These are phyloP conservation scores for Zygosaccharomyces lentus DNA, from an alignment of 805 yeast species.

Conservation along the genomic window DNA sequence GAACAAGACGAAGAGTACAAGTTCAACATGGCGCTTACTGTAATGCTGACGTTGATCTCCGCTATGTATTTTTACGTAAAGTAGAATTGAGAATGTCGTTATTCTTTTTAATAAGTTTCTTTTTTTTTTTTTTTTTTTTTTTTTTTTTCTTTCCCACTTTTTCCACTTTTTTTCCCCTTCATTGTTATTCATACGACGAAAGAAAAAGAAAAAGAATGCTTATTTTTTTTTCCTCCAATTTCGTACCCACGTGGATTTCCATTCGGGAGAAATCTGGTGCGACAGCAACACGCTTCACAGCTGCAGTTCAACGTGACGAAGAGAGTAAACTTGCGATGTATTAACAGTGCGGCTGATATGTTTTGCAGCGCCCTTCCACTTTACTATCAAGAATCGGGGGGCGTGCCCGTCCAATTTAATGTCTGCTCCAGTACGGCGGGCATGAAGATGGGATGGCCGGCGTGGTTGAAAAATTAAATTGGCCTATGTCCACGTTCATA, in stretches of 20 bases:
- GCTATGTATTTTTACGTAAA: constrained; percentile 15
- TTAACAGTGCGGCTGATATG: not conserved
- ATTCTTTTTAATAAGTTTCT: not conserved
- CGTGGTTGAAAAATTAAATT: not conserved
- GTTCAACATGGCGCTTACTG: constrained; percentile 25
- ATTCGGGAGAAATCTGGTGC: not conserved
- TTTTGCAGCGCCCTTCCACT: not conserved
- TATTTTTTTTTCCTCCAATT: too few species aligned
- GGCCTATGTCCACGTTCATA: not conserved
- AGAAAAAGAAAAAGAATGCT: not conserved
- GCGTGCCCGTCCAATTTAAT: not conserved
- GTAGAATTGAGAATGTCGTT: not conserved
- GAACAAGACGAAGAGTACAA: constrained; percentile 27
- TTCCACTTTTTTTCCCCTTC: not conserved
- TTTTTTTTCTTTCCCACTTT: not conserved
- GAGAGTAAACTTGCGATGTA: not conserved
- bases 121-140: not conserved
- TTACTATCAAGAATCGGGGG: not conserved
- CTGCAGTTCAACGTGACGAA: too few species aligned
- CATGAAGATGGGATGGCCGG: not conserved
- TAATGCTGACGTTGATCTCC: constrained; percentile 19
- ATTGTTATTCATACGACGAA: too few species aligned
- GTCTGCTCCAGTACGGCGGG: not conserved
- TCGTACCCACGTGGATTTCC: constrained; percentile 2
- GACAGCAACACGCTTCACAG: not conserved